These are phyloP conservation scores for Metschnikowia lachancei DNA, from an alignment of 805 yeast species.

Conservation along the genomic window DNA sequence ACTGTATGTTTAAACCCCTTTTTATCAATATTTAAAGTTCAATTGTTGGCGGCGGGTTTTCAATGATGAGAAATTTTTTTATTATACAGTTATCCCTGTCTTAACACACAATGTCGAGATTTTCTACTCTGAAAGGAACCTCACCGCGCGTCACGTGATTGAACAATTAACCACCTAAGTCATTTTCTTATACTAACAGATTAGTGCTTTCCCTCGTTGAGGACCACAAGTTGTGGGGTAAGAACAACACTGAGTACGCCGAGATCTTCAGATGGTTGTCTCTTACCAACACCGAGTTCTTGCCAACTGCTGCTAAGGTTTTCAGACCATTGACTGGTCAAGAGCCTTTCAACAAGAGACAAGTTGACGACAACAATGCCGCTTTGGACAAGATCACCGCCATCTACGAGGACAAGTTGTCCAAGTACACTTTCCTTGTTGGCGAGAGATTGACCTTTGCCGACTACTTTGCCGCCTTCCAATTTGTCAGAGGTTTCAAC, in stretches of 20 bases:
- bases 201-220: constrained; percentile 49
- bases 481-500: constrained; percentile 54
- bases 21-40: no score
- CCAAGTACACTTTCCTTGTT: constrained; percentile 62
- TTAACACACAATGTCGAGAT: constrained; percentile 74
- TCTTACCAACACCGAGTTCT: constrained; percentile 65
- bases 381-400: constrained; percentile 35
- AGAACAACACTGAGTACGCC: constrained; percentile 60
- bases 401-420: constrained; percentile 55
- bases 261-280: constrained; percentile 75
- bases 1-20: constrained; percentile 59
- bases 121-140: constrained; percentile 46
- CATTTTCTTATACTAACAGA: constrained; percentile 15
- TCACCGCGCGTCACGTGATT: no score
- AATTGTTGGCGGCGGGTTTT: no score
- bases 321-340: constrained; percentile 63
- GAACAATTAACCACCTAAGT: no score
- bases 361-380: constrained; percentile 46
- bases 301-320: constrained; percentile 43
- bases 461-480: constrained; percentile 55
- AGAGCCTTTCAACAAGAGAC: constrained; percentile 75
- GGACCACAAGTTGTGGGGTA: constrained; percentile 56
- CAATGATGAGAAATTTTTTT: constrained; percentile 55
- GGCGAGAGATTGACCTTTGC: constrained; percentile 65
- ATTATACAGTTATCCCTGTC: constrained; percentile 84